Evolutionary conservation across 352 stramenopile species (phyloP).

Genomic region (Pseudoperonospora humuli): DNA sequence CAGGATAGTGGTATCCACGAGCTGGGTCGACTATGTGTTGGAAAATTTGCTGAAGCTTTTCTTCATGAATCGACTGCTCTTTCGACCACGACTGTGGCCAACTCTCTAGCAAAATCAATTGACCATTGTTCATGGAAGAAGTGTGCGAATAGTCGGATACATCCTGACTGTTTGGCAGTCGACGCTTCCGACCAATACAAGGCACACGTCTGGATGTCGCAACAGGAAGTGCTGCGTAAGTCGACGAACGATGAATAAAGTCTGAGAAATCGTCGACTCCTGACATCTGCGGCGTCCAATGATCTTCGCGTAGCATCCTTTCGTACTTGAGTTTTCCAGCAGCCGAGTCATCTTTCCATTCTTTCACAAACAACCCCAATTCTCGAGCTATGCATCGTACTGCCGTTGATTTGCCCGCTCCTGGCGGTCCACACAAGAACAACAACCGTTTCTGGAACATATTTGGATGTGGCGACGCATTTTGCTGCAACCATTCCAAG

Average conservation of each 20-base stretch:
- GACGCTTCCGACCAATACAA: conserved; percentile 14
- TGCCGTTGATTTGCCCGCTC: conserved; percentile 74
- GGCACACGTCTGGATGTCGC: conserved; percentile 13
- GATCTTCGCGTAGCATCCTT: conserved; percentile 42
- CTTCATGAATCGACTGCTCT: conserved; percentile 33
- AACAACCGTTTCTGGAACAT: conserved; percentile 48
- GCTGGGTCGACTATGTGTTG: conserved; percentile 39
- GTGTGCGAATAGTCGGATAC: neutral
- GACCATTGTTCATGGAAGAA: conserved; percentile 6
- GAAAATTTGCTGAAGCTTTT: conserved; percentile 52
- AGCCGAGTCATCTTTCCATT: conserved; percentile 68
- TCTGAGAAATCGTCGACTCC: conserved; percentile 65
- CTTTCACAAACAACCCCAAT: conserved; percentile 42
- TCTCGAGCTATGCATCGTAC: conserved; percentile 47
- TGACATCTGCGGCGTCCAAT: conserved; percentile 39
- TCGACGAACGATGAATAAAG: conserved; percentile 65
- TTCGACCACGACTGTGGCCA: conserved; percentile 55
- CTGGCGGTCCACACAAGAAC: conserved; percentile 74
- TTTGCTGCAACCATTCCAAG: conserved; percentile 42
- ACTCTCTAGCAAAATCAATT: conserved; percentile 69
- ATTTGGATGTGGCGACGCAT: conserved; percentile 13
- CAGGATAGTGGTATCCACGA: conserved; percentile 34
- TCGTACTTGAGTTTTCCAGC: conserved; percentile 48
- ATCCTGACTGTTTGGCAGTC: conserved; percentile 9
- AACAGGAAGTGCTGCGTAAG: conserved; percentile 54